Base-by-base conservation (phyloP, 23 red algal genomes). In the Porphyridium purpureum region DNA sequence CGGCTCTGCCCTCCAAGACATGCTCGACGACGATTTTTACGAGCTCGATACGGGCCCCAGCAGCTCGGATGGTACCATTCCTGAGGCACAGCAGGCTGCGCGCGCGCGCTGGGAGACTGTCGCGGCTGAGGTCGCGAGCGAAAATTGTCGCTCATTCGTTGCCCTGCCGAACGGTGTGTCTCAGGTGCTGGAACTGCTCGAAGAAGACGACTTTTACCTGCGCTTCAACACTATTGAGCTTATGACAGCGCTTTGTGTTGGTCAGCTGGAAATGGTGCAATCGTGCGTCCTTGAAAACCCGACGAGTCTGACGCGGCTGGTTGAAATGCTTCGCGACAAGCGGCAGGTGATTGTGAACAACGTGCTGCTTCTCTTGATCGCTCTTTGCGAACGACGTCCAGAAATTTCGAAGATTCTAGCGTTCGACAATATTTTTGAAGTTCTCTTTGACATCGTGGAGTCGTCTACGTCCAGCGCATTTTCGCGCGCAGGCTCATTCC, bases 371-470 rank as follows among this genome's bases (percentile, higher is more conserved):
- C 69, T 93, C 24, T 34, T 93, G 31, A 82, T 58, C 11, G 60
- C 73, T 19, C 56, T 93, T 8, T 59, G 57, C 23, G 62, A 59
- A 6, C 35, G 65, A 5, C 69, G 57, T 50, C 15, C 29, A 1
- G 86, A 93, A 54, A 75, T 82, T 42, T 76, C 67, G 33, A 93
- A 82, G 55, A 93, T 93, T 59, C 66, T 93, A 27, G 77, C 69
- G 11, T 93, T 83, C 36, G 75, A 64, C 31, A 68, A 60, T 23
- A 67, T 93, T 11, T 74, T 93, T 20, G 86, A 93, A 29, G 60
- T 40, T 15, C 66, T 93, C n/a, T 93, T 93, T 33, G 52, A 52
- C 11, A 73, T 82, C 1, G 24, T 83, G 41, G 62, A 74, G 27
- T 24, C 60, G 1, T n/a, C n/a, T n/a, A n/a, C n/a, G n/a, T 40